These are phyloP conservation scores for Mallotus repandus DNA, from an alignment of 441 rosid genomes.

Conservation along the genomic window DNA sequence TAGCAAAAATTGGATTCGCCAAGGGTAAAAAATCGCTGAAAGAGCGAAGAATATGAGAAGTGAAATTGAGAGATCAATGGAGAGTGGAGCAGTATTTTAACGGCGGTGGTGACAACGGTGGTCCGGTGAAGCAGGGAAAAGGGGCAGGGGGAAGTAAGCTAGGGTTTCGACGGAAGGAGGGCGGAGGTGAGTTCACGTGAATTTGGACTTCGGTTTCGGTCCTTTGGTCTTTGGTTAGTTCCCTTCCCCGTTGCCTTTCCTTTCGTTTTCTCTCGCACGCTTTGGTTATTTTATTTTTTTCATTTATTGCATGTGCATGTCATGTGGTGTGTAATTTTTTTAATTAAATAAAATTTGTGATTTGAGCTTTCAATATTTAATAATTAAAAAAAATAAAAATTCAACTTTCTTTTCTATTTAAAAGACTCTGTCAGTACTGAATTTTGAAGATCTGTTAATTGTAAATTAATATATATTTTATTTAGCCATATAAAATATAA, in stretches of 20 bases:
- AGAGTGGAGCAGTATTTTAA: neutral
- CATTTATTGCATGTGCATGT: neutral
- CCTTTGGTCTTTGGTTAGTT: neutral
- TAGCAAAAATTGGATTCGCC: no score
- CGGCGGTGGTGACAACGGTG: neutral
- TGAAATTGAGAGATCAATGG: slow-evolving; percentile 11
- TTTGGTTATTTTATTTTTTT: neutral
- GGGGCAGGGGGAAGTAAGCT: neutral
- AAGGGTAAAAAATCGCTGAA: neutral
- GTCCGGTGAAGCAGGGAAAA: neutral
- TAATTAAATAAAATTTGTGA: no score
- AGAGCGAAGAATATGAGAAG: neutral
- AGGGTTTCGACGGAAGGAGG: slow-evolving; percentile 18
- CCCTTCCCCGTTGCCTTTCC: neutral
- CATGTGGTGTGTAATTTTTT: no score
- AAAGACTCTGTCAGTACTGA: no score
- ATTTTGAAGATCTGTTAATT: no score
- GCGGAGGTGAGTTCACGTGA: neutral
- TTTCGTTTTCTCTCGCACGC: neutral
- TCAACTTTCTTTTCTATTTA: no score
- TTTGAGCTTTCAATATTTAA: no score
- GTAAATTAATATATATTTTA: no score
- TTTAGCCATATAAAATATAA: no score
- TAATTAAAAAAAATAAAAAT: no score
- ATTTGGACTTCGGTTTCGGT: neutral